Evolutionary conservation across 2,329 filamentous ascomycete genomes (phyloP).

Genomic region (Aspergillus neoniger): DNA sequence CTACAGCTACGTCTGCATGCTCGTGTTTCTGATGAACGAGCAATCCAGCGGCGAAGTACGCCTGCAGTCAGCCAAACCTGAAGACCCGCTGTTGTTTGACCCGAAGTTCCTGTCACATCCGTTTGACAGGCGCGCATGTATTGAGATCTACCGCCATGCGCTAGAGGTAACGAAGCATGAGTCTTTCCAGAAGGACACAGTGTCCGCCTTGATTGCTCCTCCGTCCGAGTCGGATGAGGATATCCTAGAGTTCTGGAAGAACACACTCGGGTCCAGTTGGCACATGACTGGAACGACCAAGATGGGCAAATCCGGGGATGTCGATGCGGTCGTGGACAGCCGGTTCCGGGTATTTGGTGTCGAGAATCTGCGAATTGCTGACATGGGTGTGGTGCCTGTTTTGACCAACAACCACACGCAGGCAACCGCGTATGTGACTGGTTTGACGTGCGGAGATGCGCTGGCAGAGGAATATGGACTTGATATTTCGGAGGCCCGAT

Average conservation of each 20-base stretch:
- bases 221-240: slow-evolving; percentile 56
- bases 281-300: slow-evolving; percentile 60
- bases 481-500: slow-evolving; percentile 7
- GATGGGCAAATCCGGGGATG: slow-evolving; percentile 54
- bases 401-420: slow-evolving; percentile 54
- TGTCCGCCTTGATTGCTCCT: slow-evolving; percentile 47
- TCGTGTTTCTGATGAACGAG: slow-evolving; percentile 56
- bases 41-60: slow-evolving; percentile 56
- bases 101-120: slow-evolving; percentile 56
- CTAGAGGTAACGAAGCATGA: slow-evolving; percentile 48
- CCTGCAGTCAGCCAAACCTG: slow-evolving; percentile 56
- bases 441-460: slow-evolving; percentile 55
- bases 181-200: slow-evolving; percentile 48
- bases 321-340: slow-evolving; percentile 52
- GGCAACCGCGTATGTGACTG: slow-evolving; percentile 57
- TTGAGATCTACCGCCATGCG: slow-evolving; percentile 52
- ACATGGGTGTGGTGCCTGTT: slow-evolving; percentile 48
- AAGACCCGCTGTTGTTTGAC: slow-evolving; percentile 55
- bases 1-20: slow-evolving; percentile 48
- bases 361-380: slow-evolving; percentile 43
- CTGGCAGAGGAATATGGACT: slow-evolving; percentile 50
- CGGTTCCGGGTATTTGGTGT: slow-evolving; percentile 43
- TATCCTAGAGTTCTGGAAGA: slow-evolving; percentile 51
- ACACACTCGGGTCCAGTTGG: slow-evolving; percentile 52
- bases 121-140: slow-evolving; percentile 56